Percentiles rank a stretch among this genome's conserved stretches.
Evolutionary conservation across 257 asterid species (phyloP).

Genomic region (Solanum ossicruentum): DNA sequence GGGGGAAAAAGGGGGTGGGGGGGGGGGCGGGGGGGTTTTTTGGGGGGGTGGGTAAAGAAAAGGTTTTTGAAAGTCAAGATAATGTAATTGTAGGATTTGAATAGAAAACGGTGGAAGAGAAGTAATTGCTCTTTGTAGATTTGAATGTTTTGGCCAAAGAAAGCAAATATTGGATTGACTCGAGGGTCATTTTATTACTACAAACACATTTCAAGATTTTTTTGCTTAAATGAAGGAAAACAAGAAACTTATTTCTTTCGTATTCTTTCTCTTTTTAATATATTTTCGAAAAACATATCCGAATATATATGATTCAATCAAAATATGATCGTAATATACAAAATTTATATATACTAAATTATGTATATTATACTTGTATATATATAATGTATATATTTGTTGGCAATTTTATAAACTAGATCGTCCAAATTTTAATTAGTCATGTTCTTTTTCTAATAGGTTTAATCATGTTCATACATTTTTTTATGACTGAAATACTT

Average conservation of each 20-base stretch:
- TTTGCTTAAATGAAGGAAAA: neutral
- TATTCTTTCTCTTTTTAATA: neutral
- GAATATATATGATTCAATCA: too few species aligned
- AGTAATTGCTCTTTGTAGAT: conserved; percentile 8
- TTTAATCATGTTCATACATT: too few species aligned
- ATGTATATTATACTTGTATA: neutral
- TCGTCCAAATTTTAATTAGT: neutral
- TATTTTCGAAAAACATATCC: too few species aligned
- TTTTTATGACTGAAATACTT: too few species aligned
- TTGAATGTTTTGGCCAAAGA: conserved; percentile 4
- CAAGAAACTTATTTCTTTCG: neutral
- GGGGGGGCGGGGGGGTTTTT: too few species aligned
- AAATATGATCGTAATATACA: too few species aligned
- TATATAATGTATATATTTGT: neutral
- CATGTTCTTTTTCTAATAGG: neutral
- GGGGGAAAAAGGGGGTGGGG: too few species aligned
- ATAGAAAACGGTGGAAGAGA: conserved; percentile 29
- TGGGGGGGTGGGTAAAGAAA: neutral
- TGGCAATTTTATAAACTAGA: neutral
- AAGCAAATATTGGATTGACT: conserved; percentile 21
- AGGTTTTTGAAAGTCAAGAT: conserved; percentile 37
- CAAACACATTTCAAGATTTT: neutral
- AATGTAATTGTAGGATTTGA: conserved; percentile 16
- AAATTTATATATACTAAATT: neutral
- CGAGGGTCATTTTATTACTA: conserved; percentile 21